Base-by-base conservation (phyloP, 2,329 filamentous ascomycete genomes). In the Monosporascus cannonballus region DNA sequence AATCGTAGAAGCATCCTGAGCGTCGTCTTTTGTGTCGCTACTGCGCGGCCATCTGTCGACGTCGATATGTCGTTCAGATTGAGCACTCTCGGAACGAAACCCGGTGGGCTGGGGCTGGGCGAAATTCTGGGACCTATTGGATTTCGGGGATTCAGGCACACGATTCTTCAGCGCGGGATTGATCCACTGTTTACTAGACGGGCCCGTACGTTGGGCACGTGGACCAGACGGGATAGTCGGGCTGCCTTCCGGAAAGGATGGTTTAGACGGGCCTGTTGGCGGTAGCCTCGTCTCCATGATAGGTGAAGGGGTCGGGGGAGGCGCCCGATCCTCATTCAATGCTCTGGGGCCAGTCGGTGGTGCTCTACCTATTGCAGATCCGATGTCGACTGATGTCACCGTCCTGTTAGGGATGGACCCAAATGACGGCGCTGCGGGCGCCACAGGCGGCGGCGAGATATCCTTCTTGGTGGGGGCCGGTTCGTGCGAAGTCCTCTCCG, bases 161-260 rank as follows among this genome's bases (percentile, higher is more conserved):
- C 64, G 59, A 44, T 78, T 78, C 63, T 76, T 80, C 4, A 78
- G 59, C 27, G 73, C 75, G 3, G 79, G 77, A 49, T 81, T 81
- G 53, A 80, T 78, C 80, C 80, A 84, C 64, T 83, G 80, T 59
- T 81, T 82, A 62, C 79, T 82, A 0, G 78, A 79, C 17, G 77
- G 74, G 6, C 78, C 74, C 20, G 67, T 54, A 59, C 72, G 76
- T 54, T 80, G 78, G 17, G 75, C 75, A 37, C 80, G 75, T 36
- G 79, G 79, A 9, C 79, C 80, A 3, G 78, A 71, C 3, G 79
- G 79, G 47, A 83, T 79, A 6, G 73, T 65, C 8, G 74, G 72
- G 52, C 72, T 74, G 22, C 75, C 74, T 42, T 78, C 72, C 9
- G 66, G 55, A 18, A 70, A 63, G n/a, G 61, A 57, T n/a, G 71